phyloP scores from a whole-genome alignment of 2,329 filamentous ascomycete genomes.

The Fusarium armeniacum region DNA sequence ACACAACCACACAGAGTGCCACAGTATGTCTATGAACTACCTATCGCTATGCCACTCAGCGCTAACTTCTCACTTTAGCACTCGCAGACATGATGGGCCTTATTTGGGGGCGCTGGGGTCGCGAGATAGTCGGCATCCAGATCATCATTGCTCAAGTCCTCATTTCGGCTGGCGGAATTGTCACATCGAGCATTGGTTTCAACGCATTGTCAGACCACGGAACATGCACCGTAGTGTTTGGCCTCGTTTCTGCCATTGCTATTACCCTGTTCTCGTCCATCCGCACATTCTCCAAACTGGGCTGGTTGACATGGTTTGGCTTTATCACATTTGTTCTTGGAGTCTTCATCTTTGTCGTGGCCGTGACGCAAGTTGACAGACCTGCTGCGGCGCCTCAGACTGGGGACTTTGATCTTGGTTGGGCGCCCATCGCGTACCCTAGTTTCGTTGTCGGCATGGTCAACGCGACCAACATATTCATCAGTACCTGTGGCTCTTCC shows the following conservation, averaged over 20 bases:
- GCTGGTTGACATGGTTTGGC: not conserved
- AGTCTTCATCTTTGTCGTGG: not conserved
- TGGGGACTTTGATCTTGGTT: not conserved
- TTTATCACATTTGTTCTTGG: not conserved
- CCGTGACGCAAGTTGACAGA: not conserved
- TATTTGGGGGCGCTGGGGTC: not conserved
- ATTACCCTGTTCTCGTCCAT: not conserved
- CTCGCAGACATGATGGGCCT: not conserved
- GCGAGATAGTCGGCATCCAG: not conserved
- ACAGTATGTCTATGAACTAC: not conserved
- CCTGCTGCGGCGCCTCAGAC: not conserved
- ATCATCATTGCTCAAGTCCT: not conserved
- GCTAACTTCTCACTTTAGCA: not conserved
- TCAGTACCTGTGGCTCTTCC: not conserved
- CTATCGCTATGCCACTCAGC: not conserved
- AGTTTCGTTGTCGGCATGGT: not conserved
- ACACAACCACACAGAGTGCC: not conserved
- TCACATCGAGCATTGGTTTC: not conserved
- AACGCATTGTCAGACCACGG: not conserved
- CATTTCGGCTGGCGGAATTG: not conserved
- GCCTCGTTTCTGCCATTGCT: not conserved
- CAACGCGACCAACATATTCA: not conserved
- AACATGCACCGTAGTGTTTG: not conserved
- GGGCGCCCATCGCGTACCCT: not conserved
- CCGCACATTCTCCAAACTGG: not conserved